Evolutionary conservation across 2,329 filamentous ascomycete genomes (phyloP).

Genomic region (Penicillium sp.): DNA sequence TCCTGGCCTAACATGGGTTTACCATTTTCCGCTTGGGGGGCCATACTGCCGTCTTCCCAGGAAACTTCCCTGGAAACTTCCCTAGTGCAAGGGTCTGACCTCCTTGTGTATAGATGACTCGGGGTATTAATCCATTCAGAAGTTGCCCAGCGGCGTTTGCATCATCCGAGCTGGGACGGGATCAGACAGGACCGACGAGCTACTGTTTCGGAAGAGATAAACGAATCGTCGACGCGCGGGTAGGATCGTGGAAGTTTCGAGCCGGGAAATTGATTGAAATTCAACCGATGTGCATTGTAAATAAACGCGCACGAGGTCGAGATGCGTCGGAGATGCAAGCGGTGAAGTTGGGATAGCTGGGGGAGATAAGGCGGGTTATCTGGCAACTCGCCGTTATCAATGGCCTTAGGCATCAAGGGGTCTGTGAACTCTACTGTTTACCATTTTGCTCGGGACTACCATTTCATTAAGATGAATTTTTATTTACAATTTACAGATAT

Average conservation of each 20-base stretch:
- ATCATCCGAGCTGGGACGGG: constrained; percentile 3
- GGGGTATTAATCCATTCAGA: not conserved
- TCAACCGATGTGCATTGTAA: not conserved
- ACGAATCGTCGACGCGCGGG: not conserved
- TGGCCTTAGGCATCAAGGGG: constrained; percentile 1
- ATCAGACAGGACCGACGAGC: not conserved
- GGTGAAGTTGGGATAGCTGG: not conserved
- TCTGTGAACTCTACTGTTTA: not conserved
- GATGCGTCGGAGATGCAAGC: constrained; percentile 5
- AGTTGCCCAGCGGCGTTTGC: not conserved
- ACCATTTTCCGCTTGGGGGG: not conserved
- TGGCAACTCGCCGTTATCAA: constrained; percentile 10
- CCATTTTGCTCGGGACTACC: not conserved
- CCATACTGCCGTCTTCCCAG: constrained; percentile 13
- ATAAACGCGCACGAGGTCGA: not conserved
- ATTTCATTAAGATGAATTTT: not conserved
- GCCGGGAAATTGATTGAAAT: not conserved
- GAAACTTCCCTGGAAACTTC: not conserved
- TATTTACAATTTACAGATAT: not conserved
- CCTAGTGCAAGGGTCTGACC: not conserved
- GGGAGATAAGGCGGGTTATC: constrained; percentile 16
- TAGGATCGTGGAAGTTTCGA: not conserved
- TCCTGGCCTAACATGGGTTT: constrained; percentile 1
- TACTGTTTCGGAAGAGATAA: constrained; percentile 1
- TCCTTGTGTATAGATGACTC: not conserved